Base-by-base conservation (phyloP, 169 alveolate genomes). In the Eimeria sp. region DNA sequence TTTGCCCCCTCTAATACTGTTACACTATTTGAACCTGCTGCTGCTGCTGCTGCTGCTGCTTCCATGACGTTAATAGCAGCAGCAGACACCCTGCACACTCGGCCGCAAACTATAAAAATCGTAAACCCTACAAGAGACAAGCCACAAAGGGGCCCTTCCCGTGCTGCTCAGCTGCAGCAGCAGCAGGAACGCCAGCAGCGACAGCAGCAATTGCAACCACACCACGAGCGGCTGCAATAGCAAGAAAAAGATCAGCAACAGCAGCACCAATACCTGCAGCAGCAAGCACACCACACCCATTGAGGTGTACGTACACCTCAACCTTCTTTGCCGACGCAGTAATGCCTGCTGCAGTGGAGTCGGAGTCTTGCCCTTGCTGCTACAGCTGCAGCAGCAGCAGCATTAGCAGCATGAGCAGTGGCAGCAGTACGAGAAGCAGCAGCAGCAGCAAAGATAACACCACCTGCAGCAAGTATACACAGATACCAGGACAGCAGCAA, bases 361-460 rank as follows among this genome's bases (percentile, higher is more conserved):
- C 82, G 30, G 82, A 20, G 82, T 49, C 20, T n/a, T 70, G 82
- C 82, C 10, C 47, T n/a, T n/a, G 70, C 82, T 34, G 40, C 40
- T 34, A 34, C 40, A 34, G 40, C 40, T 5, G 34, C 76, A 65
- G 76, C 76, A 70, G 82, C 82, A 70, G 82, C 82, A 70, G 82
- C 82, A 70, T 6, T 49, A 70, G 47, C 80, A 34, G 20, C 49
- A 70, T 45, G 49, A 70, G 49, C 82, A 70, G 82, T 43, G 25
- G 78, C 78, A 67, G 40, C 78, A 67, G 78, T 30, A 67, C 40
- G 40, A 67, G 78, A 11, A 67, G 78, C 78, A 67, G 25, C 78
- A 67, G 43, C 78, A 27, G 78, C 78, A 67, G 78, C 78, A 67
- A 67, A 22, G 63, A 54, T 16, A 54, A 54, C 40, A 34, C 3